A percentile compares a stretch with the other conserved stretches of the same genome.
Conservation (phyloP, 169 alveolate genomes). For the Eimeria maxima region DNA sequence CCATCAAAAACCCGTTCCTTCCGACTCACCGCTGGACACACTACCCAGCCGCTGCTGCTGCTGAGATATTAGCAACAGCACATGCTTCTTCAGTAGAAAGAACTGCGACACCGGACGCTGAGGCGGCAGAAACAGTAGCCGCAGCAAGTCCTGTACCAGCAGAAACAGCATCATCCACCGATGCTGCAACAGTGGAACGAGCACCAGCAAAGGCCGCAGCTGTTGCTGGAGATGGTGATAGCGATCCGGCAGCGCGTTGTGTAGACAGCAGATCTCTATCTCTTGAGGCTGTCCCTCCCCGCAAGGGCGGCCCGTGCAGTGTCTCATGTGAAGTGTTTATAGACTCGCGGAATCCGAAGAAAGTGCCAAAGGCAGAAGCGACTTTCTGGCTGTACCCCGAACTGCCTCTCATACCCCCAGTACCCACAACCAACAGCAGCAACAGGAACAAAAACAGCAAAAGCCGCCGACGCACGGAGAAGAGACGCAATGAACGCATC, state of each 20-base stretch:
- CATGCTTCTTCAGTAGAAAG: neutral
- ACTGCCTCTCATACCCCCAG: neutral
- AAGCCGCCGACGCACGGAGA: neutral
- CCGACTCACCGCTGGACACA: neutral
- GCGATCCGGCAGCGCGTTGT: neutral
- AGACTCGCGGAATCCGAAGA: neutral
- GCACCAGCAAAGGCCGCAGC: neutral
- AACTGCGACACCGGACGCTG: neutral
- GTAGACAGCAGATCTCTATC: neutral
- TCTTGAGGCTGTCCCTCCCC: neutral
- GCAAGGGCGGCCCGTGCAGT: neutral
- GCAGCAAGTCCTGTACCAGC: neutral
- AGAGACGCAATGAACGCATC: neutral
- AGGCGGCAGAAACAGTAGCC: neutral
- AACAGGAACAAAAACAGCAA: neutral
- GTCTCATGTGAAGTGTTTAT: neutral
- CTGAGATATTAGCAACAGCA: neutral
- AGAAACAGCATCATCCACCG: neutral
- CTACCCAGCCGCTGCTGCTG: neutral
- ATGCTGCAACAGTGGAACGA: neutral
- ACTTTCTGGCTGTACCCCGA: slow-evolving; percentile 14
- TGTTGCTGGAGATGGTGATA: neutral
- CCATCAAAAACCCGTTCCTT: neutral
- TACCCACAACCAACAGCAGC: neutral
- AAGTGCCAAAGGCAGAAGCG: neutral